Evolutionary conservation across 148 eudicot genomes (phyloP).

Genomic region (Camellia granthamiana): DNA sequence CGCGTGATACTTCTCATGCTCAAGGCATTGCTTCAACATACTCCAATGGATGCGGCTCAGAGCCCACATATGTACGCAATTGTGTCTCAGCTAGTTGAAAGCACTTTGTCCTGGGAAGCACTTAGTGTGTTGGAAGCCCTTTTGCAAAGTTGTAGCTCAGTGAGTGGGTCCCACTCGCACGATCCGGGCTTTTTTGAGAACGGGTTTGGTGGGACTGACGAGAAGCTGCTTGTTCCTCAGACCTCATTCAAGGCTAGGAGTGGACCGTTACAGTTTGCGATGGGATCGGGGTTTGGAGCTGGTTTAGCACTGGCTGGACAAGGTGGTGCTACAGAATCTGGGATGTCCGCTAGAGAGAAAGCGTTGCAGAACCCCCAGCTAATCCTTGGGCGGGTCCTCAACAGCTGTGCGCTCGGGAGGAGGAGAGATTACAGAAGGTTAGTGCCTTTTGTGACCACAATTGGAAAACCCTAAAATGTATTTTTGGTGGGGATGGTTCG

Average conservation of each 20-base stretch:
- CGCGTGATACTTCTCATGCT: slow-evolving; percentile 85
- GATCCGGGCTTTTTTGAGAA: slow-evolving; percentile 63
- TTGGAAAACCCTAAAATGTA: slow-evolving; percentile 42
- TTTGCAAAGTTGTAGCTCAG: slow-evolving; percentile 87
- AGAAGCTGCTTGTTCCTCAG: slow-evolving; percentile 80
- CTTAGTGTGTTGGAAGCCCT: slow-evolving; percentile 98
- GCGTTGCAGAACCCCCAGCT: slow-evolving; percentile 82
- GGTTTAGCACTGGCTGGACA: slow-evolving; percentile 38
- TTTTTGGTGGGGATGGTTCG: not conserved
- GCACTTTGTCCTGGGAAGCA: slow-evolving; percentile 96
- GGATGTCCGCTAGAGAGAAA: slow-evolving; percentile 70
- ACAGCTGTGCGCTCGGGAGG: slow-evolving; percentile 85
- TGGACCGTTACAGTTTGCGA: slow-evolving; percentile 69
- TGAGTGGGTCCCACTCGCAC: slow-evolving; percentile 60
- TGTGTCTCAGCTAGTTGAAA: slow-evolving; percentile 97
- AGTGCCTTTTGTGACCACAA: slow-evolving; percentile 81
- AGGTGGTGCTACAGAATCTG: slow-evolving; percentile 44
- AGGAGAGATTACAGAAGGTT: slow-evolving; percentile 81
- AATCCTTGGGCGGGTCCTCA: slow-evolving; percentile 84
- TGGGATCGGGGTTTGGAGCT: slow-evolving; percentile 60
- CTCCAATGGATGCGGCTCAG: slow-evolving; percentile 97
- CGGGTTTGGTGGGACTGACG: slow-evolving; percentile 62
- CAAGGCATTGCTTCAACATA: slow-evolving; percentile 92
- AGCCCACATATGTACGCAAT: slow-evolving; percentile 99
- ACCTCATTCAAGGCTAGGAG: slow-evolving; percentile 90